Conservation (phyloP, 2,329 filamentous ascomycete genomes). For the Fusarium sp. region DNA sequence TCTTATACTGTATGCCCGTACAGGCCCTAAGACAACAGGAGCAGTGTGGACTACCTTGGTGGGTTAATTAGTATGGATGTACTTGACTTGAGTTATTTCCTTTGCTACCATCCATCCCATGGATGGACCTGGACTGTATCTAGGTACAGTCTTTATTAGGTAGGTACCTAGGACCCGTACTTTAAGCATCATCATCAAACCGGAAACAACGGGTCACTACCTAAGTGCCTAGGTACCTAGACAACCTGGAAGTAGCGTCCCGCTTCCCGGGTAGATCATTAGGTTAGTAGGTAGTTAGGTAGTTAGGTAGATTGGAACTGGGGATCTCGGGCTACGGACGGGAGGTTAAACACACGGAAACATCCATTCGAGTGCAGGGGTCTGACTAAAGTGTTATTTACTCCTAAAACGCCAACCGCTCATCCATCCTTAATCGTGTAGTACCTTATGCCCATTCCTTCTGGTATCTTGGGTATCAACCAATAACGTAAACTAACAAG, state of each 20-base stretch:
- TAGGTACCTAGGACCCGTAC: background rate
- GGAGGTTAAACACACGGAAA: background rate
- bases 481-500: background rate
- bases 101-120: no score
- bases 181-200: background rate
- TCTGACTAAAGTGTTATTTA: no score
- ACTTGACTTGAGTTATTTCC: no score
- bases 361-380: background rate
- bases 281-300: background rate
- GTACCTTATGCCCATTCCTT: background rate
- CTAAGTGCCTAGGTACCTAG: background rate
- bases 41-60: no score
- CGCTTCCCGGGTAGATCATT: no score
- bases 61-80: no score
- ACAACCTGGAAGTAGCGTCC: no score
- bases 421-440: constrained; percentile 3
- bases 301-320: background rate
- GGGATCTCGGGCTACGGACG: constrained; percentile 1
- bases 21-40: no score
- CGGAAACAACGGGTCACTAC: background rate
- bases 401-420: constrained; percentile 27
- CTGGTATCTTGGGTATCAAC: constrained; percentile 21
- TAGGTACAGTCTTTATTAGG: background rate
- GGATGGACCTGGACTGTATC: background rate
- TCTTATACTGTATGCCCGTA: background rate